phyloP scores from a whole-genome alignment of 495 filamentous ascomycete genomes.

The Daldinia vernicosa region DNA sequence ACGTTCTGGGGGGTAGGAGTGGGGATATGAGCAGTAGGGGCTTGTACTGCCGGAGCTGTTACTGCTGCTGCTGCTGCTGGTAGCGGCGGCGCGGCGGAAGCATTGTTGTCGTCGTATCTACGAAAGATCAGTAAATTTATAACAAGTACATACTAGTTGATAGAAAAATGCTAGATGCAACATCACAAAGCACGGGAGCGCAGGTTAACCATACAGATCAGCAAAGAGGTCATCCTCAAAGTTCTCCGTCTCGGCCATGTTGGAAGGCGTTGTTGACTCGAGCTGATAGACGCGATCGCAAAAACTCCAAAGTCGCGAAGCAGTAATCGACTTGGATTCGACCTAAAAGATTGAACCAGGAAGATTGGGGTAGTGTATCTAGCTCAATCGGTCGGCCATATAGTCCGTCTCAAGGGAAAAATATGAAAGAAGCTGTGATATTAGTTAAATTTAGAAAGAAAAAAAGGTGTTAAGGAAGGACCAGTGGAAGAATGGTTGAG shows the following conservation, averaged over 20 bases:
- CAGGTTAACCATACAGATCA: slow-evolving; percentile 77
- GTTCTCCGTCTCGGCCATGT: slow-evolving; percentile 87
- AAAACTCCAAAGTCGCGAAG: slow-evolving; percentile 13
- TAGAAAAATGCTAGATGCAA: neutral
- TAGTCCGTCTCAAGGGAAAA: neutral
- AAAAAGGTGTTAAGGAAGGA: slow-evolving; percentile 9
- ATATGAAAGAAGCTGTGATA: neutral
- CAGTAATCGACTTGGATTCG: slow-evolving; percentile 31
- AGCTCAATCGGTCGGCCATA: slow-evolving; percentile 18
- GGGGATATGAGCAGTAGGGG: slow-evolving; percentile 22
- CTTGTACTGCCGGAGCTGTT: slow-evolving; percentile 44
- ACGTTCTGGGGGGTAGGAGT: slow-evolving; percentile 20
- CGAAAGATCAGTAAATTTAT: slow-evolving; percentile 21
- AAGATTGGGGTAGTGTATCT: slow-evolving; percentile 7
- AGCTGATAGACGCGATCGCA: slow-evolving; percentile 15
- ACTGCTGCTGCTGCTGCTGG: slow-evolving; percentile 49
- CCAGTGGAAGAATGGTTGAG: slow-evolving; percentile 5
- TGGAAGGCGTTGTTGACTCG: slow-evolving; percentile 24
- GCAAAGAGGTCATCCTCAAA: slow-evolving; percentile 98
- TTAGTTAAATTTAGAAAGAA: slow-evolving; percentile 1
- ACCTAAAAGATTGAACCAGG: slow-evolving; percentile 1
- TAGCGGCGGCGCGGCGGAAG: slow-evolving; percentile 47
- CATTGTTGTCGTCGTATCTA: slow-evolving; percentile 90
- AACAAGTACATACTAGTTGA: neutral
- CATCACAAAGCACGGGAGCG: neutral